phyloP scores from a whole-genome alignment of 345 rosid genomes.

The Eucalyptus paniculata region DNA sequence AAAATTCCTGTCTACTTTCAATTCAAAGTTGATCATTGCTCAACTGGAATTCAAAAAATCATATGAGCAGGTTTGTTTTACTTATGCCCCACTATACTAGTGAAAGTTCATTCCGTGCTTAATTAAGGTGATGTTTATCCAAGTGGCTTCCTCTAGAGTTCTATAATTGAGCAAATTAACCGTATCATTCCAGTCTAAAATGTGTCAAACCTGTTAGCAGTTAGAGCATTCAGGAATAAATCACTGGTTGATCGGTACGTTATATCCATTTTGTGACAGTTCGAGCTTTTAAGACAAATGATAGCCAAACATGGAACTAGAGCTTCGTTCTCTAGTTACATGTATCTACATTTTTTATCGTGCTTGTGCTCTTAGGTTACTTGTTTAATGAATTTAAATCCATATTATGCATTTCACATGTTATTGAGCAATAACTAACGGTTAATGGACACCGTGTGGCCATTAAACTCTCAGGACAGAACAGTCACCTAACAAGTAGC shows the following conservation, averaged over 20 bases:
- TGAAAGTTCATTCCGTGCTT: background rate
- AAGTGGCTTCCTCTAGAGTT: background rate
- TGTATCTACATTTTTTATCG: background rate
- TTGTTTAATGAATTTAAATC: background rate
- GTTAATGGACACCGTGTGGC: background rate
- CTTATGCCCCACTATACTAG: background rate
- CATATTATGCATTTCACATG: background rate
- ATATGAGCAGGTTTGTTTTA: conserved; percentile 46
- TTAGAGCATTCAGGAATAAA: background rate
- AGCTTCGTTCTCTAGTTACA: background rate
- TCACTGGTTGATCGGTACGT: background rate
- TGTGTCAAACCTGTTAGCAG: background rate
- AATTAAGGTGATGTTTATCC: background rate
- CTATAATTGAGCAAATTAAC: background rate
- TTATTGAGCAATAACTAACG: background rate
- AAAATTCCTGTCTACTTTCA: conserved; percentile 69
- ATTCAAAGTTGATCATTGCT: conserved; percentile 42
- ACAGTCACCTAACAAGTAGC: background rate
- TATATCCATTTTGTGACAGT: background rate
- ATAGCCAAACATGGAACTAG: background rate
- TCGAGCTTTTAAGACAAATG: background rate
- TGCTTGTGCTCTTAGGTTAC: background rate
- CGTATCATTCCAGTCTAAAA: background rate
- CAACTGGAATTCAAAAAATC: conserved; percentile 71
- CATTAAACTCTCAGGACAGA: background rate